Conservation (phyloP, 768 basidiomycete genomes). For the Phylloporus arenicola region DNA sequence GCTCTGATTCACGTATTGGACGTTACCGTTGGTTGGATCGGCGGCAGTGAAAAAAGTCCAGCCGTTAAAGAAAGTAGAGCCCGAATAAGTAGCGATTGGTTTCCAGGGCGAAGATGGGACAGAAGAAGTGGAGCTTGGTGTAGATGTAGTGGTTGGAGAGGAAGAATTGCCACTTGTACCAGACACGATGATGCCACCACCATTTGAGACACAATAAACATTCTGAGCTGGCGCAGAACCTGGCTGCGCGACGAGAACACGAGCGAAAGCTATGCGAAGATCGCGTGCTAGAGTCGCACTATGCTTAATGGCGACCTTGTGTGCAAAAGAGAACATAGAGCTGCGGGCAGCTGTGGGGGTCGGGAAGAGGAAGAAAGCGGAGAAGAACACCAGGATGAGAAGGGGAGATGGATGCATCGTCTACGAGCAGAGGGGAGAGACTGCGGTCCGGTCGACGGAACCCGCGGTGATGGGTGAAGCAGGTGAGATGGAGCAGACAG, state of each 20-base stretch:
- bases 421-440: background rate
- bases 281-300: constrained; percentile 63
- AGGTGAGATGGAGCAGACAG: background rate
- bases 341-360: constrained; percentile 20
- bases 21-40: constrained; percentile 77
- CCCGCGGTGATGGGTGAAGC: background rate
- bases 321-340: constrained; percentile 40
- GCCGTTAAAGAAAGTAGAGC: constrained; percentile 72
- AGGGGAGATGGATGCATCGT: constrained; percentile 26
- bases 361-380: constrained; percentile 23
- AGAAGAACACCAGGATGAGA: constrained; percentile 27
- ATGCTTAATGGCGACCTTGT: constrained; percentile 50
- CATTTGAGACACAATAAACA: constrained; percentile 33
- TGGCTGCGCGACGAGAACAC: constrained; percentile 44
- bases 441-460: constrained; percentile 21
- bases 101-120: constrained; percentile 51
- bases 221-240: constrained; percentile 24
- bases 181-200: constrained; percentile 18
- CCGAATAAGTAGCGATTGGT: constrained; percentile 53
- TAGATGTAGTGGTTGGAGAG: constrained; percentile 23
- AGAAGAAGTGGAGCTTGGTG: constrained; percentile 16
- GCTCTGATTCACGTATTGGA: constrained; percentile 59
- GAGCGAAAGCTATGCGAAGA: constrained; percentile 59
- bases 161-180: constrained; percentile 15
- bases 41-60: constrained; percentile 65